These are phyloP conservation scores for Calonectria crousiana DNA, from an alignment of 2,329 filamentous ascomycete genomes.

Conservation along the genomic window DNA sequence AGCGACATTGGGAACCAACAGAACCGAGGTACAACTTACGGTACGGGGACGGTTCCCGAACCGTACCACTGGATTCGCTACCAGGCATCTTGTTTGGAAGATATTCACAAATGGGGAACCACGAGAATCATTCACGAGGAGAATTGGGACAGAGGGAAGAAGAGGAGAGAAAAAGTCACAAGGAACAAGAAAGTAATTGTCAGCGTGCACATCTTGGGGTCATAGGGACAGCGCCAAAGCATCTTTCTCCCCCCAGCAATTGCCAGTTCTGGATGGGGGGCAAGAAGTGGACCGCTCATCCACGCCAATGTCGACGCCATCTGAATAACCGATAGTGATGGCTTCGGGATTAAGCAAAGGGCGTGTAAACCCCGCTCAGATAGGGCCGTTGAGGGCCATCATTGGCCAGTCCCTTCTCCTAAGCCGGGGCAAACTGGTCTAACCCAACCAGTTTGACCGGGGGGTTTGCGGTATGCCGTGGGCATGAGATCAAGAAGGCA, in stretches of 20 bases:
- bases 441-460: slow-evolving; percentile 14
- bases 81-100: slow-evolving; percentile 35
- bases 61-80: slow-evolving; percentile 45
- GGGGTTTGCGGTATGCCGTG: slow-evolving; percentile 6
- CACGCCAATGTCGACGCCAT: slow-evolving; percentile 21
- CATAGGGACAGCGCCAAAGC: slow-evolving; percentile 24
- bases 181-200: slow-evolving; percentile 7
- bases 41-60: slow-evolving; percentile 41
- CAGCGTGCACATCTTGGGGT: slow-evolving; percentile 17
- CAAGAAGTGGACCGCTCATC: slow-evolving; percentile 25
- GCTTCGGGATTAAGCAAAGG: slow-evolving; percentile 31
- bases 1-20: not conserved
- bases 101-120: slow-evolving; percentile 1
- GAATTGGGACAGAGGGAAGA: slow-evolving; percentile 18
- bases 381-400: slow-evolving; percentile 21
- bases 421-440: slow-evolving; percentile 38
- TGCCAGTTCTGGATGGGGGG: slow-evolving; percentile 17
- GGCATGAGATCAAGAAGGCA: slow-evolving; percentile 7
- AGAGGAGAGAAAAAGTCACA: not conserved
- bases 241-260: slow-evolving; percentile 11
- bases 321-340: slow-evolving; percentile 22
- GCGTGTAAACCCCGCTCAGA: slow-evolving; percentile 35
- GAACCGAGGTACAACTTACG: slow-evolving; percentile 36
- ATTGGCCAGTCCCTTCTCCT: slow-evolving; percentile 36
- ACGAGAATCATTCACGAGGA: slow-evolving; percentile 32